Base-by-base conservation (phyloP, 2,329 filamentous ascomycete genomes). In the Grosmannia clavigera region DNA sequence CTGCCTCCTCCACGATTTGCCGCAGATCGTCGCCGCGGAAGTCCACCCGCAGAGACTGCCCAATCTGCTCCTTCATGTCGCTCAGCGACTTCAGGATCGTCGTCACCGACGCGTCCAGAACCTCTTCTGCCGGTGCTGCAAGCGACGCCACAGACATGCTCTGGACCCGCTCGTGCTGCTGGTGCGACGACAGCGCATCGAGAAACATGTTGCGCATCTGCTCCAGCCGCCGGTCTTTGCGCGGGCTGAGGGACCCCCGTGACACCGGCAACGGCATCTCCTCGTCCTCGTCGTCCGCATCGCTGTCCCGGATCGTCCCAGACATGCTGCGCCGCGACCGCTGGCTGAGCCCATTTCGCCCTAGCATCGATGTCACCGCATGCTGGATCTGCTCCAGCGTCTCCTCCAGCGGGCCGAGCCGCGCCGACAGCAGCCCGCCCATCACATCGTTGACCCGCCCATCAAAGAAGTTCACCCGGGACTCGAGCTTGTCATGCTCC, bases 211-310 rank as follows among this genome's bases (percentile, higher is more conserved):
- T 76, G 59, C 86, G 86, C 64, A 99, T 90, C 70, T 92, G 90
- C 61, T 96, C 91, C 67, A 92, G 72, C 66, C 84, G 90, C 67
- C 86, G 85, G 68, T 95, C 90, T 63, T 86, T 82, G 61, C 83
- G 81, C 22, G 91, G 90, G 66, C 92, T 96, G 66, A 85, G 79
- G 6, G 88, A 87, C 58, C 89, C 85, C 69, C 83, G 79, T 63
- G 78, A 74, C 61, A 74, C 62, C 38, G 38, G 38, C 38, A 40
- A 1, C 61, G 83, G 80, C 59, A 73, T 63, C 60, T 86, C 88
- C 27, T 96, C 91, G 65, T 95, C 92, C 69, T 96, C 91, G 63
- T 96, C 92, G 70, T 97, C 92, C 12, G 94, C 92, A 73, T 97
- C 94, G 69, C 92, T 96, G 61, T 95, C 85, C 55, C 82, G 78